Evolutionary conservation across 768 basidiomycete species (phyloP).

Genomic region (Trametopsis cervina): DNA sequence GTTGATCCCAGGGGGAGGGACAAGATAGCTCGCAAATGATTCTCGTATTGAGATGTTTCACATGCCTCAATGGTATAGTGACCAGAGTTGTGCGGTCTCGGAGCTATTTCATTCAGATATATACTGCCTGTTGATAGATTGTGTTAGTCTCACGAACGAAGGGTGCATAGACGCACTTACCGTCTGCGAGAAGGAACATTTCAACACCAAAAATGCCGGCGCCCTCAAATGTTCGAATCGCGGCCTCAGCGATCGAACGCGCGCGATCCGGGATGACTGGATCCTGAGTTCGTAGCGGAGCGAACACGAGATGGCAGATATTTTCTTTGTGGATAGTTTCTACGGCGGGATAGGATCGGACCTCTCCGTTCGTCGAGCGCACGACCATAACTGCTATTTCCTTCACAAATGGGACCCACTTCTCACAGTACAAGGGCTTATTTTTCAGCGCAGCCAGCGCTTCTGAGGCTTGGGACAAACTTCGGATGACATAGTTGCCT

Average conservation of each 20-base stretch:
- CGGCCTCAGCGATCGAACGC: constrained; percentile 68
- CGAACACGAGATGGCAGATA: constrained; percentile 89
- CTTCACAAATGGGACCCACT: constrained; percentile 81
- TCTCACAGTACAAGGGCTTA: constrained; percentile 86
- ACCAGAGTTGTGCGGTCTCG: constrained; percentile 96
- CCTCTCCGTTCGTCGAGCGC: constrained; percentile 63
- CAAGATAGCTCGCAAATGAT: constrained; percentile 93
- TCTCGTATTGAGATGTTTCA: constrained; percentile 93
- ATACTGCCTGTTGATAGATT: constrained; percentile 46
- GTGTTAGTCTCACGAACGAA: neutral
- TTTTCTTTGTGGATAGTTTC: constrained; percentile 94
- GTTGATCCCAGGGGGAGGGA: constrained; percentile 86
- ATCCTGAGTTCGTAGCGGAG: constrained; percentile 66
- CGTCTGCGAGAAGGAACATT: constrained; percentile 90
- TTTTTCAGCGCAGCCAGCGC: constrained; percentile 54
- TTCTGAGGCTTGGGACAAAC: constrained; percentile 42
- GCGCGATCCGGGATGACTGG: constrained; percentile 52
- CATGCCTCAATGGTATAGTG: constrained; percentile 99
- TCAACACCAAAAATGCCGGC: constrained; percentile 98
- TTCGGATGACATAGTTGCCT: constrained; percentile 78
- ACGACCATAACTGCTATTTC: constrained; percentile 99
- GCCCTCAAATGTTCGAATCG: constrained; percentile 71
- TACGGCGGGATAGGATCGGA: constrained; percentile 82
- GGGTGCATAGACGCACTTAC: constrained; percentile 33
- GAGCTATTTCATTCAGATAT: constrained; percentile 94